Base-by-base conservation (phyloP, 257 asterid genomes). In the Prunella vulgaris region DNA sequence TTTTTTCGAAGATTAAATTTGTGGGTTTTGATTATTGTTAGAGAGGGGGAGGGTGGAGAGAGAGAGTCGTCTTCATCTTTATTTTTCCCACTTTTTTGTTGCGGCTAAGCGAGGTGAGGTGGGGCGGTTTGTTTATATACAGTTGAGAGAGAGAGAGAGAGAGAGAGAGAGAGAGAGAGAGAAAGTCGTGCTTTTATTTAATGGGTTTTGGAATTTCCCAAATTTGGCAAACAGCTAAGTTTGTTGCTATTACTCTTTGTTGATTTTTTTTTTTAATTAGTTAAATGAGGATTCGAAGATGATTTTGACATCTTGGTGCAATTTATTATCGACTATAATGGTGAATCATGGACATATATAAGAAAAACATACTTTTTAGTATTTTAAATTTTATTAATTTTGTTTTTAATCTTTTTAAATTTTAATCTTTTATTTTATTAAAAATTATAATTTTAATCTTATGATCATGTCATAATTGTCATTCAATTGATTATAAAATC, bases 91-190 rank as follows among this genome's bases (percentile, higher is more conserved):
- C 42, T 35, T 35, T 7, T 85, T 8, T 32, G 37, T 5, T 63
- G 60, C 79, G 73, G 79, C 52, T 73, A 32, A 32, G 37, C 5
- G 37, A 6, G 37, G 37, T 32, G 37, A 70, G 38, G 81, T 78
- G 71, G 75, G 40, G 71, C 77, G 70, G 81, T 67, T 74, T 80
- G 79, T 32, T 71, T 84, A 84, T 86, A 86, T 81, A 86, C 81
- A 81, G 93, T 25, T 25, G 28, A 25, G 28, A 25, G 28, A 25
- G 3, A 25, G 28, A 25, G 28, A 25, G 28, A 25, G 28, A 25
- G 28, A 25, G 3, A 25, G 28, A 25, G 28, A 25, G 3, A 25
- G 28, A 25, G 78, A 30, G 9, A 32, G 7, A 32, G 37, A 5
- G 6, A 6, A 5, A 8, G 10, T 61, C 4, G 5, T 2, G 22